Base-by-base conservation (phyloP, 2,329 filamentous ascomycete genomes). In the Xylaria sp. region DNA sequence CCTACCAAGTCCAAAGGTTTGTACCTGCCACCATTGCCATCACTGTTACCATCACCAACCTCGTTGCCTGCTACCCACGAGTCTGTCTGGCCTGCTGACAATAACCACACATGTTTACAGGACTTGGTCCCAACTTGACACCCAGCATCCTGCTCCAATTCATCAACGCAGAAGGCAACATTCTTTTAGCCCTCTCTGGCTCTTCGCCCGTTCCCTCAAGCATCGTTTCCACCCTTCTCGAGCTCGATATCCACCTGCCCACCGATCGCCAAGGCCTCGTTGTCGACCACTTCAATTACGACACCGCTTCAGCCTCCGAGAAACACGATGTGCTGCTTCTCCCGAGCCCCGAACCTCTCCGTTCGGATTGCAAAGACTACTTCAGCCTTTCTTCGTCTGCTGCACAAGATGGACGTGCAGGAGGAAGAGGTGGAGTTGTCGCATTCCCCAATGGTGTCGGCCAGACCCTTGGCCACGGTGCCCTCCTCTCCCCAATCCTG, bases 221-320 rank as follows among this genome's bases (percentile, higher is more conserved):
- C 56, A 83, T 98, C 74, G 89, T 90, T 72, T 91, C 92, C 50
- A 86, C 97, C 65, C 92, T 98, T 60, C 84, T 92, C 76, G 94
- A 98, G 82, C 86, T 98, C 79, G 95, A 98, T 78, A 92, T 99
- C 77, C 85, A 90, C 73, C 88, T 98, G n/a, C 93, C 96, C 47
- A 82, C 89, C 42, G 95, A 97, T 81, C 93, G 94, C 76, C 93
- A 91, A 64, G 90, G 93, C 65, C 85, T 95, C 66, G 91, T 97
- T 5, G 91, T 98, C 69, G 96, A 98, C 82, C 96, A 99, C 85
- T 98, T 98, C 89, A 92, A 93, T 83, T 96, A 96, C 82, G 95
- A 98, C 77, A 85, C 87, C 65, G 74, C 87, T 36, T 93, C 91
- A 48, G 91, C 95, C 4, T 78, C 89, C 58, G 94, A 98, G 72